These are phyloP conservation scores for Rhododendron mucronatum DNA, from an alignment of 148 eudicot genomes.

Conservation along the genomic window DNA sequence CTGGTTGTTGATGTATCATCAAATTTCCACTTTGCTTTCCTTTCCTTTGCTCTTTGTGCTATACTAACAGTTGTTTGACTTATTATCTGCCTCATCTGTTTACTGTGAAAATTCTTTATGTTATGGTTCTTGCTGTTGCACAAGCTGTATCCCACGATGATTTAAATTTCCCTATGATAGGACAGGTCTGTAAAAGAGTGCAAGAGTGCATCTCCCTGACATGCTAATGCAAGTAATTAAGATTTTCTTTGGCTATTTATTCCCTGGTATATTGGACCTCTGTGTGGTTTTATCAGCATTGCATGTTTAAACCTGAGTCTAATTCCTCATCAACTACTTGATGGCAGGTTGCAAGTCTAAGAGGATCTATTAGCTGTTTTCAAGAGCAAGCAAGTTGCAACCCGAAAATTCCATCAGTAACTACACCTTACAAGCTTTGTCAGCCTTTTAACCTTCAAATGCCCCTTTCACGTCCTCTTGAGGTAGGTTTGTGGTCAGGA, in stretches of 20 bases:
- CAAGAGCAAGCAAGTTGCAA: constrained; percentile 95
- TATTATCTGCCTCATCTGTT: not conserved
- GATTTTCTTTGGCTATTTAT: not conserved
- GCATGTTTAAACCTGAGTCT: not conserved
- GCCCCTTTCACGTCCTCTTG: constrained; percentile 69
- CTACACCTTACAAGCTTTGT: constrained; percentile 67
- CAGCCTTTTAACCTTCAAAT: constrained; percentile 62
- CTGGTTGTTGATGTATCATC: not conserved
- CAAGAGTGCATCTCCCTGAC: not conserved
- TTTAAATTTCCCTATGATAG: not conserved
- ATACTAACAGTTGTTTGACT: not conserved
- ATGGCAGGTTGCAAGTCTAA: constrained; percentile 80
- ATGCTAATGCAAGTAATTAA: not conserved
- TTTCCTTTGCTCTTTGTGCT: not conserved
- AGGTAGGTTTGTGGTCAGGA: constrained; percentile 37
- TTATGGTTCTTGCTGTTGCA: not conserved
- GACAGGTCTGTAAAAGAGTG: not conserved
- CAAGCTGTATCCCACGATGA: not conserved
- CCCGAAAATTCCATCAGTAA: constrained; percentile 42
- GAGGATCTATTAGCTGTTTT: constrained; percentile 84
- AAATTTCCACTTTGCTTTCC: not conserved
- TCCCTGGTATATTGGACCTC: not conserved
- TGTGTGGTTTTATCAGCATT: not conserved
- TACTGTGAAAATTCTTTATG: not conserved
- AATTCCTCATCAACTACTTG: constrained; percentile 9